Evolutionary conservation across 2,329 filamentous ascomycete genomes (phyloP).

Genomic region (Cadophora gregata): DNA sequence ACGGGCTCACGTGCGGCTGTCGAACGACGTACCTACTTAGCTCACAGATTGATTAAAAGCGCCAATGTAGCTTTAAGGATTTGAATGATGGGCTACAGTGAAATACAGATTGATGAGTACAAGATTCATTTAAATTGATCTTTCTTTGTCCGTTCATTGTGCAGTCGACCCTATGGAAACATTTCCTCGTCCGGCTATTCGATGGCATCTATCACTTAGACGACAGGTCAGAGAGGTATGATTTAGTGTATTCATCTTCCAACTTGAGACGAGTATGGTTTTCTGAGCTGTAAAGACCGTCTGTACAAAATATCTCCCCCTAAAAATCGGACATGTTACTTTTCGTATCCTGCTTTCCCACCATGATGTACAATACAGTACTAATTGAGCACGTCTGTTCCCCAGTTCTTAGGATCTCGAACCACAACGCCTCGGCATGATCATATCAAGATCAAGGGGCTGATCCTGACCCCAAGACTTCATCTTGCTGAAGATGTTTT

Average conservation of each 20-base stretch:
- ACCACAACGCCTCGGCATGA: slow-evolving; percentile 7
- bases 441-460: not conserved
- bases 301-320: not conserved
- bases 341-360: not conserved
- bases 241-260: not conserved
- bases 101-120: not conserved
- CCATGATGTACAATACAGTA: no score
- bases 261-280: not conserved
- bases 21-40: not conserved
- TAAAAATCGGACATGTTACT: not conserved
- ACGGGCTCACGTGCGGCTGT: slow-evolving; percentile 4
- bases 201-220: no score
- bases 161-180: not conserved
- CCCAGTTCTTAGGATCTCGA: not conserved
- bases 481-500: slow-evolving; percentile 21
- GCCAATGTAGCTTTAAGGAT: not conserved
- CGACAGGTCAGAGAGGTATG: no score
- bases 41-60: not conserved
- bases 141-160: not conserved
- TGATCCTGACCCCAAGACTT: slow-evolving; percentile 10
- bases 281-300: not conserved
- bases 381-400: not conserved
- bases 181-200: not conserved
- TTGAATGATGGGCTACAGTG: not conserved
- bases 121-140: not conserved